A percentile compares a stretch with the other conserved stretches of the same genome.
Evolutionary conservation across 176 grass and related monocot species (phyloP).

Genomic region (Ananas comosus): DNA sequence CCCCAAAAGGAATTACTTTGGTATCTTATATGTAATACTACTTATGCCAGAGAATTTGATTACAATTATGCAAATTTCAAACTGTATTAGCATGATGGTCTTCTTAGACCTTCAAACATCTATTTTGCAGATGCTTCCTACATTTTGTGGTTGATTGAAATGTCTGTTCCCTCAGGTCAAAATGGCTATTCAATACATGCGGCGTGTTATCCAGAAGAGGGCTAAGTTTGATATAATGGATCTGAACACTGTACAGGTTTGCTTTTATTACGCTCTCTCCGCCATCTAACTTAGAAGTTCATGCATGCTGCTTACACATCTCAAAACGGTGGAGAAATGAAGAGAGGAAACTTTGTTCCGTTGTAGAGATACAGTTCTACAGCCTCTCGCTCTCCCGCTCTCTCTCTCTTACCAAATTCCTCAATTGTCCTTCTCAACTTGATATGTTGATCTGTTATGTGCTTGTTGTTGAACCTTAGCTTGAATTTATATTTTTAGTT

Average conservation of each 20-base stretch:
- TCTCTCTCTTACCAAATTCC: not conserved
- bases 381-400: not conserved
- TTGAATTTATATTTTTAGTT: too few relatives aligned
- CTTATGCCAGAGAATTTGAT: not conserved
- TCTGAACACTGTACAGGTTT: slow-evolving; percentile 84
- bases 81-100: not conserved
- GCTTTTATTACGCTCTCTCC: slow-evolving; percentile 3
- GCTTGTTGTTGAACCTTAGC: too few relatives aligned
- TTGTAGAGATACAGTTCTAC: slow-evolving; percentile 3
- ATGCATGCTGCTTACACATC: not conserved
- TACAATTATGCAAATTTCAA: not conserved
- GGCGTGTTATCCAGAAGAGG: slow-evolving; percentile 80
- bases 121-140: slow-evolving; percentile 1
- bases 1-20: not conserved
- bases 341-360: not conserved
- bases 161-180: slow-evolving; percentile 52
- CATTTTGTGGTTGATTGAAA: not conserved
- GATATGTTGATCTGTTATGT: too few relatives aligned
- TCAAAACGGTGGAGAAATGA: not conserved
- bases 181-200: slow-evolving; percentile 90
- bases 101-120: slow-evolving; percentile 7
- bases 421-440: too few relatives aligned
- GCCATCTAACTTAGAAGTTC: not conserved
- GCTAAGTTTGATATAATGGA: slow-evolving; percentile 98
- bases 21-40: not conserved